Percentiles rank a stretch among this genome's conserved stretches.
These are phyloP conservation scores for Daldinia concentrica DNA, from an alignment of 495 filamentous ascomycete species.

Conservation along the genomic window DNA sequence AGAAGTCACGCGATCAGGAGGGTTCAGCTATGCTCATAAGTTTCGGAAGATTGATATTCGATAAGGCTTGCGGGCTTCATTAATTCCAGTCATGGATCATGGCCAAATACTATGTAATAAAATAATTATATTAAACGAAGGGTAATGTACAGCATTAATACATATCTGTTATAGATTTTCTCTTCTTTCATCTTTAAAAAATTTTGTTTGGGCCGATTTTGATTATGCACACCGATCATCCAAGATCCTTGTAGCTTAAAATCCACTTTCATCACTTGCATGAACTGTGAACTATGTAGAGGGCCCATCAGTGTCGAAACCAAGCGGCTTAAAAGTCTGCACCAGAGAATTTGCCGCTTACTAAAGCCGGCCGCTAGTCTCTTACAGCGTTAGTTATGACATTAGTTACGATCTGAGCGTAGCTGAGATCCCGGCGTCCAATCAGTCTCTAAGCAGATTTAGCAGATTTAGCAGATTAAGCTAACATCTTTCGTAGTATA, in stretches of 20 bases:
- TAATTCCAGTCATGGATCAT: too few species aligned
- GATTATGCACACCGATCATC: neutral
- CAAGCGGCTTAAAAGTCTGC: neutral
- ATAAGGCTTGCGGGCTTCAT: too few species aligned
- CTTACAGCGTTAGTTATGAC: neutral
- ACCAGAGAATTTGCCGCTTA: neutral
- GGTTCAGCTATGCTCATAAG: neutral
- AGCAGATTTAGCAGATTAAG: neutral
- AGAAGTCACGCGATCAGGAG: neutral
- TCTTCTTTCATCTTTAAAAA: neutral
- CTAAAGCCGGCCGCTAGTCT: neutral
- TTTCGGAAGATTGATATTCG: neutral
- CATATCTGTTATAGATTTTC: neutral
- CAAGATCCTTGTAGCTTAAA: neutral
- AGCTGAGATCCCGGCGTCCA: neutral
- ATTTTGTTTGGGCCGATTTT: neutral
- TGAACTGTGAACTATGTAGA: neutral
- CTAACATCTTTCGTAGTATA: neutral
- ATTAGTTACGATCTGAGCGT: neutral
- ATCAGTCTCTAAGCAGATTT: neutral
- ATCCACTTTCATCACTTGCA: slow-evolving; percentile 1
- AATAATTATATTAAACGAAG: too few species aligned
- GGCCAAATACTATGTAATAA: too few species aligned
- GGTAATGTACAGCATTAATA: too few species aligned
- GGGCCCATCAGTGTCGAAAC: neutral